phyloP scores from a whole-genome alignment of 805 yeast genomes.

The Yamadazyma kitorensis region DNA sequence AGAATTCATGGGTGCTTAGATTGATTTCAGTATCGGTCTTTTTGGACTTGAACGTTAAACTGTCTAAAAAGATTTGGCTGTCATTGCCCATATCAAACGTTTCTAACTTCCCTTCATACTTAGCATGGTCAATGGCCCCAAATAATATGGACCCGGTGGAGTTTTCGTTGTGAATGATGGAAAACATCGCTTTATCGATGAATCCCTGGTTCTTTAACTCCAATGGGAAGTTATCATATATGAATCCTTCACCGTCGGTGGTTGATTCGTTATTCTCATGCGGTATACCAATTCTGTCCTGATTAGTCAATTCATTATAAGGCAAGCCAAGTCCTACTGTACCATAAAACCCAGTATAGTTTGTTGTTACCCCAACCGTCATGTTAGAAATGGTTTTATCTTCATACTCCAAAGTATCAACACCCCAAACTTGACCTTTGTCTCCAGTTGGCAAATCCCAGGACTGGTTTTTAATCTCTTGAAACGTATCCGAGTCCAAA shows the following conservation, averaged over 20 bases:
- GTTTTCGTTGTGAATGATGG: constrained; percentile 21
- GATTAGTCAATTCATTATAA: no score
- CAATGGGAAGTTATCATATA: constrained; percentile 1
- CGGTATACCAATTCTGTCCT: no score
- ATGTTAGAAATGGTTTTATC: no score
- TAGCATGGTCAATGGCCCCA: constrained; percentile 27
- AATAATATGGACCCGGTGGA: constrained; percentile 21
- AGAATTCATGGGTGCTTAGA: neutral
- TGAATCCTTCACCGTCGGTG: constrained; percentile 12
- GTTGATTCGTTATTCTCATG: no score
- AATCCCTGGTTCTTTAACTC: neutral
- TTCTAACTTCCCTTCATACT: constrained; percentile 18
- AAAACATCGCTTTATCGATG: constrained; percentile 20
- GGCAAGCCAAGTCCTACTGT: no score
- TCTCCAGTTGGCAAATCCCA: no score
- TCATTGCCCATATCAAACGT: constrained; percentile 17
- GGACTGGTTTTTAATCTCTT: no score
- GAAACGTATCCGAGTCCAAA: no score
- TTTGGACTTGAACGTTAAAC: neutral
- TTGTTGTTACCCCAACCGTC: no score
- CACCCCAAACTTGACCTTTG: no score
- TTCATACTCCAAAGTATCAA: no score
- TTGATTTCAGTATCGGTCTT: neutral
- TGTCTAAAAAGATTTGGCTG: neutral
- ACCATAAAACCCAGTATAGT: no score